Conservation (phyloP, 2,329 filamentous ascomycete species). For the Eutypella sp. region DNA sequence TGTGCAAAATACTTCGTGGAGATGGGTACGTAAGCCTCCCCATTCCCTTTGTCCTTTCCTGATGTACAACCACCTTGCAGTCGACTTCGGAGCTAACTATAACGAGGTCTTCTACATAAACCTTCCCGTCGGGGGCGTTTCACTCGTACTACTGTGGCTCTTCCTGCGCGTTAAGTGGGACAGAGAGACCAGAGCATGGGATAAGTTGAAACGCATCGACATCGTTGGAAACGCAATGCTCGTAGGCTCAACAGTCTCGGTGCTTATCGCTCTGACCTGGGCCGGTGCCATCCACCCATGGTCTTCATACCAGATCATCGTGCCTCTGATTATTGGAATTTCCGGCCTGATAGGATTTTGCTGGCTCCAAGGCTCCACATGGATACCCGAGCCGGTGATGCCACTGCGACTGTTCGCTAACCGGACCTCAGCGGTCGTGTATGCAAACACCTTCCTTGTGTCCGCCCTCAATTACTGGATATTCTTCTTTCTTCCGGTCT, state of each 20-base stretch:
- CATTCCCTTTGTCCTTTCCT: too few relatives aligned
- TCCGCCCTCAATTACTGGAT: constrained; percentile 30
- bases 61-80: too few relatives aligned
- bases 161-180: constrained; percentile 9
- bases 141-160: constrained; percentile 19
- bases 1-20: constrained; percentile 11
- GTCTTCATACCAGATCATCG: constrained; percentile 20
- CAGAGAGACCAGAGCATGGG: constrained; percentile 1
- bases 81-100: not conserved
- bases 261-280: constrained; percentile 8
- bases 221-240: constrained; percentile 13
- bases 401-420: constrained; percentile 40
- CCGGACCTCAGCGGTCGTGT: constrained; percentile 30
- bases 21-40: constrained; percentile 13
- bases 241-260: constrained; percentile 4
- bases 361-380: constrained; percentile 24
- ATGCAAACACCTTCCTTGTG: constrained; percentile 32
- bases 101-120: constrained; percentile 21
- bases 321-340: constrained; percentile 34
- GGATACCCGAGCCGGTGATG: constrained; percentile 29
- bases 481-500: constrained; percentile 37
- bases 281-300: constrained; percentile 10
- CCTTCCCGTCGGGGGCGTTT: constrained; percentile 25
- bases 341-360: constrained; percentile 30
- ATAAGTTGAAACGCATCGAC: constrained; percentile 16